These are phyloP conservation scores for Blastosporella zonata DNA, from an alignment of 1,284 basidiomycete genomes.

Conservation along the genomic window DNA sequence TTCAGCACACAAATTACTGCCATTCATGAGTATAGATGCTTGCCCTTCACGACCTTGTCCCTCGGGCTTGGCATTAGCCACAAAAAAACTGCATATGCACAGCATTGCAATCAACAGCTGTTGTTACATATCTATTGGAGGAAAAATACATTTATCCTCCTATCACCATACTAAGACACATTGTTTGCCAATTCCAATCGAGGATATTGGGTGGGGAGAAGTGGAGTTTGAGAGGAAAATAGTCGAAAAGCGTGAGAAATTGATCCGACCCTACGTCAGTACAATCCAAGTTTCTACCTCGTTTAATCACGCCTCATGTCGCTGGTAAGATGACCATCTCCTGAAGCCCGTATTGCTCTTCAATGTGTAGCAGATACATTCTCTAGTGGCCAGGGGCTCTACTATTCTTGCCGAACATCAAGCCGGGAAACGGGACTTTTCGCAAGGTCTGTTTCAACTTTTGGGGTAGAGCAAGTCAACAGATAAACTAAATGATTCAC, in stretches of 20 bases:
- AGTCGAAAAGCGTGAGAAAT: background rate
- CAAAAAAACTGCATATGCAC: no score
- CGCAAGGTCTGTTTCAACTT: slow-evolving; percentile 57
- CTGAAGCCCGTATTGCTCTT: background rate
- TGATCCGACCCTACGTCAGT: background rate
- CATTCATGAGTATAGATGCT: no score
- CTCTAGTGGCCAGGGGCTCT: slow-evolving; percentile 79
- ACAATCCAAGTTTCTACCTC: background rate
- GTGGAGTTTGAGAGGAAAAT: no score
- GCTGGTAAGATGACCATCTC: slow-evolving; percentile 20
- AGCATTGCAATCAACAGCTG: no score
- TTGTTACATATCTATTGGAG: no score
- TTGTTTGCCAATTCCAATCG: no score
- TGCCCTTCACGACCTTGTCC: no score
- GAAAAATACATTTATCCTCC: no score
- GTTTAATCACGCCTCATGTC: slow-evolving; percentile 23
- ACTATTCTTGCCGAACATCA: slow-evolving; percentile 84
- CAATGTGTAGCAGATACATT: slow-evolving; percentile 62
- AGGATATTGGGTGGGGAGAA: no score
- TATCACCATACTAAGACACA: no score
- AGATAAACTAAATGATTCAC: slow-evolving; percentile 21
- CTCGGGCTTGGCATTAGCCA: no score
- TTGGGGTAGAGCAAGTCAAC: background rate
- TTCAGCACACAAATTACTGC: no score
- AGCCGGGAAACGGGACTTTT: slow-evolving; percentile 77